phyloP scores from a whole-genome alignment of 306 rosid genomes.

The Casuarina glauca region DNA sequence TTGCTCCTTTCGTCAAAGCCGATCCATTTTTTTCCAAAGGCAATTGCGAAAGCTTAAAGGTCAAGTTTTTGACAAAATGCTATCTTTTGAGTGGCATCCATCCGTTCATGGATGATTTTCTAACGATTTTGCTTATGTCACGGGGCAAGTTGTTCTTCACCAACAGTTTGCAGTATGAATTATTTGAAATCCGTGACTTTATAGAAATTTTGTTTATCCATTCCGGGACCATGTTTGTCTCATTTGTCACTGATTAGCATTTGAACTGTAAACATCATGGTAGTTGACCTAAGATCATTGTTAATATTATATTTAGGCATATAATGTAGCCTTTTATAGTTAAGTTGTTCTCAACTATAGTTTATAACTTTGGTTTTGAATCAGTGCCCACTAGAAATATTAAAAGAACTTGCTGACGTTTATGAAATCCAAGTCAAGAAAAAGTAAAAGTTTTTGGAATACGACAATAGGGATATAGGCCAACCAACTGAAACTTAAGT shows the following conservation, averaged over 20 bases:
- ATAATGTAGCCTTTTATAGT: conserved; percentile 28
- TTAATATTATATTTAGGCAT: conserved; percentile 28
- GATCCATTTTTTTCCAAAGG: no score
- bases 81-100: not conserved
- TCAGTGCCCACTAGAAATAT: not conserved
- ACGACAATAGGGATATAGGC: not conserved
- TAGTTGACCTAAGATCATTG: conserved; percentile 59
- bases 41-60: not conserved
- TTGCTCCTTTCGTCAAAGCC: not conserved
- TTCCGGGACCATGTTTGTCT: conserved; percentile 34
- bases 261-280: conserved; percentile 33
- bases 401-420: not conserved
- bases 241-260: conserved; percentile 34
- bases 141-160: conserved; percentile 40
- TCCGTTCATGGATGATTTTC: not conserved
- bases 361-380: conserved; percentile 7
- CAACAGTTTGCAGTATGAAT: not conserved
- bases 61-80: not conserved
- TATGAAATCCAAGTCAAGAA: not conserved
- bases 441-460: not conserved
- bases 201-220: conserved; percentile 9
- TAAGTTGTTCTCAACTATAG: conserved; percentile 7
- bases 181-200: conserved; percentile 41
- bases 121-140: conserved; percentile 13
- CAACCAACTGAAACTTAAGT: not conserved